These are phyloP conservation scores for Uronychia setigera DNA, from an alignment of 73 alveolate genomes.

Conservation along the genomic window DNA sequence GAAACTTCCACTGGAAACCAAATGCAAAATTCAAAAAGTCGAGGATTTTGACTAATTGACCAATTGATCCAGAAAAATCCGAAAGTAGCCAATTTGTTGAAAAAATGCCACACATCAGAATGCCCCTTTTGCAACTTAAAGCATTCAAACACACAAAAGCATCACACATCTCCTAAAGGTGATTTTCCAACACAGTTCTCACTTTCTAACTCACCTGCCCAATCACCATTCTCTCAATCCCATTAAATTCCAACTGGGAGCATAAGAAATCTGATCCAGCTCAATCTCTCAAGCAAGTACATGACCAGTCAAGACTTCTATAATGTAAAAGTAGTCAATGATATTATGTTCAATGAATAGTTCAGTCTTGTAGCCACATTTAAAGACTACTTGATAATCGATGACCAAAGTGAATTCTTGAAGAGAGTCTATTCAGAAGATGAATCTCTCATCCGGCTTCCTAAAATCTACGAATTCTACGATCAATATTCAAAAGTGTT, in stretches of 20 bases:
- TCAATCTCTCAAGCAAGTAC: constrained; percentile 53
- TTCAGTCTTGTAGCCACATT: constrained; percentile 78
- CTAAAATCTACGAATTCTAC: constrained; percentile 83
- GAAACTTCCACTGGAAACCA: neutral
- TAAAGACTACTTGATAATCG: constrained; percentile 85
- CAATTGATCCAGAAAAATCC: neutral
- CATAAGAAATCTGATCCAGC: neutral
- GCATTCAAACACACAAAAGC: no score
- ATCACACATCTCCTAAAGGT: no score
- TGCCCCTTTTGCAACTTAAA: neutral
- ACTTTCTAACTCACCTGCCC: no score
- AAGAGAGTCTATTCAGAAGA: constrained; percentile 66
- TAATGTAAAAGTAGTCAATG: constrained; percentile 59
- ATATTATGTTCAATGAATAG: constrained; percentile 81
- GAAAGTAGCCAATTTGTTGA: neutral
- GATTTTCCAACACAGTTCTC: no score
- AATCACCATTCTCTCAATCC: no score
- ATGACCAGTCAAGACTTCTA: constrained; percentile 42
- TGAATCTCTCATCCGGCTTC: constrained; percentile 71
- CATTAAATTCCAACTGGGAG: neutral
- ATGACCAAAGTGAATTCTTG: constrained; percentile 85
- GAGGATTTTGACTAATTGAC: neutral
- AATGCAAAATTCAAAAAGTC: no score
- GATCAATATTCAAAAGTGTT: constrained; percentile 80
- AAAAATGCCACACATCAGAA: neutral